Evolutionary conservation across 495 filamentous ascomycete genomes (phyloP).

Genomic region (Neurospora sp.): DNA sequence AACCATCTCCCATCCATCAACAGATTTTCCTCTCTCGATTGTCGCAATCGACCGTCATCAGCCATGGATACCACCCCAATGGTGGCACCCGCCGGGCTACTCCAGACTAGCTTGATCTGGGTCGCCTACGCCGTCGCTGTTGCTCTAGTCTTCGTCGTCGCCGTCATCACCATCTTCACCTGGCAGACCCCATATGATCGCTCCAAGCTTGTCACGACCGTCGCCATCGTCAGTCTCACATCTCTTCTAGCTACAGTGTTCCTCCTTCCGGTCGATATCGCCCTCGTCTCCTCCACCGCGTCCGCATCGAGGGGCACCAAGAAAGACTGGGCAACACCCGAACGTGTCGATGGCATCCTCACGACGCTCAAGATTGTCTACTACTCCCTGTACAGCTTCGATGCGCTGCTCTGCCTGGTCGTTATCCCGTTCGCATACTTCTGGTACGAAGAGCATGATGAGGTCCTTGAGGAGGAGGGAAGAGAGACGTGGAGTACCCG

Average conservation of each 20-base stretch:
- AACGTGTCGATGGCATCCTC: conserved; percentile 64
- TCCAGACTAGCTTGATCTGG: conserved; percentile 84
- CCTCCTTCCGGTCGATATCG: conserved; percentile 89
- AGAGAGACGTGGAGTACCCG: conserved; percentile 56
- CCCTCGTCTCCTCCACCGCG: conserved; percentile 80
- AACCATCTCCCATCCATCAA: neutral
- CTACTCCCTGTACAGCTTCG: conserved; percentile 83
- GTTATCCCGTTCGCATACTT: conserved; percentile 96
- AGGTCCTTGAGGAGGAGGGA: conserved; percentile 68
- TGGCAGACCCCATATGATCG: conserved; percentile 87
- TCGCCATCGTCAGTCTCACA: conserved; percentile 77
- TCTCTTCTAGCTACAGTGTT: conserved; percentile 85
- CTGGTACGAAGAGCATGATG: conserved; percentile 93
- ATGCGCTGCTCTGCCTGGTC: conserved; percentile 82
- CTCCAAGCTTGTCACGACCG: conserved; percentile 63
- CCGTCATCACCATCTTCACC: conserved; percentile 69
- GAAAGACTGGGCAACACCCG: conserved; percentile 87
- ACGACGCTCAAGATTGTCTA: conserved; percentile 78
- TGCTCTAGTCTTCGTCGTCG: conserved; percentile 55
- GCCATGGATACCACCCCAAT: conserved; percentile 10
- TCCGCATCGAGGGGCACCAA: conserved; percentile 65
- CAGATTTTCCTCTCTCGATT: neutral
- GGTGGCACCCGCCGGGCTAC: conserved; percentile 51
- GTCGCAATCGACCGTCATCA: neutral
- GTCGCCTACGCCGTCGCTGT: conserved; percentile 78